phyloP scores from a whole-genome alignment of 176 grass and related monocot genomes.

The Panicum miliaceum region DNA sequence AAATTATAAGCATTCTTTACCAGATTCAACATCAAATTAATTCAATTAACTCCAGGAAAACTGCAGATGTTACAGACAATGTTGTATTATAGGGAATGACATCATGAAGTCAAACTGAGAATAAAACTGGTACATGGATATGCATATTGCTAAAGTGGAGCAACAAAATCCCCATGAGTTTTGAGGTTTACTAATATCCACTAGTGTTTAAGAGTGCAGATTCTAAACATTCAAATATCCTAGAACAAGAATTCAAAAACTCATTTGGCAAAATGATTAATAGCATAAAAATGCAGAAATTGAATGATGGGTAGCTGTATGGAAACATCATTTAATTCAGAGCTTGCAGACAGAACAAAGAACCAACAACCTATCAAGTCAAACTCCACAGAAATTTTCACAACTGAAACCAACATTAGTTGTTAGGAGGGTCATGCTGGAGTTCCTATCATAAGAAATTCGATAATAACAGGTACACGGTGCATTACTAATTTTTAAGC shows the following conservation, averaged over 20 bases:
- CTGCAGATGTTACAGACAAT: background rate
- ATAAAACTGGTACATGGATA: background rate
- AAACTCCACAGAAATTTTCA: background rate
- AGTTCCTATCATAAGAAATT: background rate
- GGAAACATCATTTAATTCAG: background rate
- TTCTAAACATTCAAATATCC: constrained; percentile 6
- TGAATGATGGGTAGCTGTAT: background rate
- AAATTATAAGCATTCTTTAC: background rate
- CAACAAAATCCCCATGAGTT: background rate
- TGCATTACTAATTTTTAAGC: background rate
- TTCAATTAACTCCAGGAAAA: background rate
- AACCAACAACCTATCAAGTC: background rate
- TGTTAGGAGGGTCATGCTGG: background rate
- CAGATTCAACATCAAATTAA: background rate
- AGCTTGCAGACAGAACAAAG: background rate
- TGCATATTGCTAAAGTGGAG: constrained; percentile 9
- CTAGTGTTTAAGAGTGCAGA: constrained; percentile 5
- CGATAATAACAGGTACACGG: background rate
- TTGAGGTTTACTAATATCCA: constrained; percentile 4
- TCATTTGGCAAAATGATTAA: background rate
- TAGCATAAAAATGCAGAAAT: too few relatives aligned
- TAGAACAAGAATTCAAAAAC: background rate
- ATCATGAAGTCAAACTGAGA: background rate
- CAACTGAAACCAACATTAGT: constrained; percentile 2
- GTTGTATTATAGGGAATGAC: background rate